These are phyloP conservation scores for Tarenaya hassleriana DNA, from an alignment of 345 rosid genomes.

Conservation along the genomic window DNA sequence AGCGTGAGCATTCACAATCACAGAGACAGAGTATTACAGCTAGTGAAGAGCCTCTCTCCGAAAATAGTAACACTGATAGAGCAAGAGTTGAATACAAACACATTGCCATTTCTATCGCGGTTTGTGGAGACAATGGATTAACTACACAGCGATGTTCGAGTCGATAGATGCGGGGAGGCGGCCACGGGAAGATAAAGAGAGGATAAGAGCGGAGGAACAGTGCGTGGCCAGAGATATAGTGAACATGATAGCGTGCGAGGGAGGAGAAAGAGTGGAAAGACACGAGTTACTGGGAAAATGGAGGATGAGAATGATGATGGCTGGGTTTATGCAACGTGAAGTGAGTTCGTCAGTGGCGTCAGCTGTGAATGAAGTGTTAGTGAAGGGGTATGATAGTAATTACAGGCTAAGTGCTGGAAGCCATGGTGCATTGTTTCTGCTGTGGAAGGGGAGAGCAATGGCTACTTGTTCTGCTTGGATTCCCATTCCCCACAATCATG, in stretches of 20 bases:
- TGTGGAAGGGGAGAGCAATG: constrained; percentile 67
- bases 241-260: constrained; percentile 86
- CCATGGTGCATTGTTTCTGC: constrained; percentile 53
- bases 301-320: constrained; percentile 61
- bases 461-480: constrained; percentile 69
- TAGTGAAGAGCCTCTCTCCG: constrained; percentile 81
- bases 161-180: constrained; percentile 57
- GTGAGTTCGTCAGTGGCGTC: constrained; percentile 32
- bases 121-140: constrained; percentile 57
- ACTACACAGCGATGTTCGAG: constrained; percentile 78
- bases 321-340: constrained; percentile 47
- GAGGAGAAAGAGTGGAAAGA: constrained; percentile 67
- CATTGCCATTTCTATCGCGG: constrained; percentile 60
- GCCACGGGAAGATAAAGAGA: constrained; percentile 52
- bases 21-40: constrained; percentile 68
- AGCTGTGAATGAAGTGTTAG: constrained; percentile 42
- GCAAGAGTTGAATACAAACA: constrained; percentile 83
- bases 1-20: constrained; percentile 73
- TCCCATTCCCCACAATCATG: no score
- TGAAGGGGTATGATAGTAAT: constrained; percentile 40
- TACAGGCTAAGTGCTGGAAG: constrained; percentile 44
- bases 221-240: constrained; percentile 85
- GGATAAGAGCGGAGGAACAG: constrained; percentile 75
- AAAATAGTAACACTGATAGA: constrained; percentile 64
- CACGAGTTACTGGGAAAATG: constrained; percentile 73